Percentiles rank a stretch among this genome's conserved stretches.
phyloP scores from a whole-genome alignment of 768 basidiomycete species.

The Sporobolomyces roseus region DNA sequence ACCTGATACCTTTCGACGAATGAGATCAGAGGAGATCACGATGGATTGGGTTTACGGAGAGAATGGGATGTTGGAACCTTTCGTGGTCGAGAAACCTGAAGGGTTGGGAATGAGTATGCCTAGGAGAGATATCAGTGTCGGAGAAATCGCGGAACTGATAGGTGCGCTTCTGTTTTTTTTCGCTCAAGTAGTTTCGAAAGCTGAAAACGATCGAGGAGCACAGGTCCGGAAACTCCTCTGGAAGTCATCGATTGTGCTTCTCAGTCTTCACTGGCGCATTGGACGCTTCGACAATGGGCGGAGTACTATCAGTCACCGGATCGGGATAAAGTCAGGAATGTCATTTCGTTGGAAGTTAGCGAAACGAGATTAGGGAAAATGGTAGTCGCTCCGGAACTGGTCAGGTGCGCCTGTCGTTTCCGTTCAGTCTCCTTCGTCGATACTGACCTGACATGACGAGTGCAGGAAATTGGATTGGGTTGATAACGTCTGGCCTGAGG shows the following conservation, averaged over 20 bases:
- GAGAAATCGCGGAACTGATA: conserved; percentile 72
- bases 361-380: conserved; percentile 73
- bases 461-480: conserved; percentile 88
- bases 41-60: conserved; percentile 71
- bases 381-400: conserved; percentile 73
- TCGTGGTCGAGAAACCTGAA: conserved; percentile 70
- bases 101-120: conserved; percentile 92
- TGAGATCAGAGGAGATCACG: conserved; percentile 65
- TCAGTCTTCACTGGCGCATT: conserved; percentile 76
- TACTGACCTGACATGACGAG: background rate
- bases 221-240: conserved; percentile 61
- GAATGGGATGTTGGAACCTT: conserved; percentile 48
- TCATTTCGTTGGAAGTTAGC: conserved; percentile 90
- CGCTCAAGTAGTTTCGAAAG: background rate
- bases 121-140: conserved; percentile 62
- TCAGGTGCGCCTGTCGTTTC: conserved; percentile 38
- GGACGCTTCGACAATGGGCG: conserved; percentile 88
- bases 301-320: conserved; percentile 72
- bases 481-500: conserved; percentile 86
- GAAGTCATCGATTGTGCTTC: conserved; percentile 94
- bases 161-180: conserved; percentile 51
- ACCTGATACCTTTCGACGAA: conserved; percentile 48
- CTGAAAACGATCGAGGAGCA: background rate
- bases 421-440: background rate
- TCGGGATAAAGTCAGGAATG: conserved; percentile 85